Base-by-base conservation (phyloP, 2,329 filamentous ascomycete species). In the Fusarium dimerum region DNA sequence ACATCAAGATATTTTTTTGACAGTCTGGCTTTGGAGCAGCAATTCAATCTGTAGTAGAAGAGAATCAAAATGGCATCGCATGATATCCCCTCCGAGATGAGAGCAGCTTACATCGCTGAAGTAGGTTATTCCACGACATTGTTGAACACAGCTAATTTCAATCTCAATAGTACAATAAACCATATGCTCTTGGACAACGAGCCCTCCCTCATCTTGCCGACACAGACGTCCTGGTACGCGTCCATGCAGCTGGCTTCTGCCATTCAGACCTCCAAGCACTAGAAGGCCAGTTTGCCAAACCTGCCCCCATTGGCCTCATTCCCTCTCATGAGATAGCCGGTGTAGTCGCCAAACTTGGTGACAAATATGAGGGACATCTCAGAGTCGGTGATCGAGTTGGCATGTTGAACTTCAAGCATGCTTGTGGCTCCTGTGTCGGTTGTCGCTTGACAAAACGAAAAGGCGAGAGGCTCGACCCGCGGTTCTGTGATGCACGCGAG, bases 281-380 rank as follows among this genome's bases (percentile, higher is more conserved):
- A 2, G 64, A 68, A 9, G 70, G 71, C 10, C 63, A 70, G 17
- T 71, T 68, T 51, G 47, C 50, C 3, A 26, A 65, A 66, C 2
- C 57, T 56, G 5, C 47, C 68, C 6, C 65, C 65, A 12, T 55
- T 7, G 20, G 20, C 7, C 20, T 72, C 29, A 68, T 68, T 18
- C 65, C 67, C 1, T 71, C 69, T 4, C 72, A 74, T 49, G 71
- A 74, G 45, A 67, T 70, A 11, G 68, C 69, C 5, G 71, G 71
- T 3, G 58, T 64, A 0, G 38, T 74, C 6, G 66, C 62, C 0
- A 54, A 56, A 20, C 51, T 71, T 3, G 72, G 72, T 1, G 8
- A 54, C 3, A 44, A 56, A 8, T 66, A 56, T 29, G 11, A 38
- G 8, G 48, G 60, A 3, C 32, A 39, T 5, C 68, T 67, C 59